Evolutionary conservation across 2,329 filamentous ascomycete species (phyloP).

Genomic region (Cladosporium sp.): DNA sequence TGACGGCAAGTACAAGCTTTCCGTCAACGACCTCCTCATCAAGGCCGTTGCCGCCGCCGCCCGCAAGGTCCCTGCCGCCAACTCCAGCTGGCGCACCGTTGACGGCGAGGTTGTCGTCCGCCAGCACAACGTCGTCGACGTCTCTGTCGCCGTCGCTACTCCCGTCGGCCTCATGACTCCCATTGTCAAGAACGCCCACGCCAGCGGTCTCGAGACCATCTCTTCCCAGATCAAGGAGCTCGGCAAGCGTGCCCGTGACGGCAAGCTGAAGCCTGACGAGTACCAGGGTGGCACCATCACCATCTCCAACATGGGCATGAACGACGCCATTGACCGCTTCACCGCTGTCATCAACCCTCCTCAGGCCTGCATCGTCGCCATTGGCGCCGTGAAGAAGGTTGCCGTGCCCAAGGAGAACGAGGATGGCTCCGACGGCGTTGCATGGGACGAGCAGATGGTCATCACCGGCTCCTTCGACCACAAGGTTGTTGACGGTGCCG

Average conservation of each 20-base stretch:
- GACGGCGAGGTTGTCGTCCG: slow-evolving; percentile 79
- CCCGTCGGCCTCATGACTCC: slow-evolving; percentile 94
- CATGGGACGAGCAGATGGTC: slow-evolving; percentile 96
- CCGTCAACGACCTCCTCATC: slow-evolving; percentile 99
- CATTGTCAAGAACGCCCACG: slow-evolving; percentile 87
- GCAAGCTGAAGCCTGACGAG: slow-evolving; percentile 99
- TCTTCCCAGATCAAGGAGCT: slow-evolving; percentile 91
- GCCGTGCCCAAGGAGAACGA: slow-evolving; percentile 83
- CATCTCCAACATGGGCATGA: slow-evolving; percentile 99
- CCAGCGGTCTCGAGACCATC: slow-evolving; percentile 84
- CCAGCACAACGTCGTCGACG: slow-evolving; percentile 89
- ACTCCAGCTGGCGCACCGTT: slow-evolving; percentile 86
- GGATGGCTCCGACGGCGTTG: slow-evolving; percentile 70
- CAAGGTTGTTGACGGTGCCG: slow-evolving; percentile 95
- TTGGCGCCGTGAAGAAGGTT: slow-evolving; percentile 95
- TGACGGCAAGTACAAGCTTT: slow-evolving; percentile 96
- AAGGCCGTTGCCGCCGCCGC: slow-evolving; percentile 89
- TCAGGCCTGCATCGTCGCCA: slow-evolving; percentile 90
- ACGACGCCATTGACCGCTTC: slow-evolving; percentile 91
- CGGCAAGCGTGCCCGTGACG: slow-evolving; percentile 91
- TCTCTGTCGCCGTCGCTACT: slow-evolving; percentile 93
- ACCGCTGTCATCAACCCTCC: slow-evolving; percentile 99
- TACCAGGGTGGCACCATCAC: slow-evolving; percentile 99
- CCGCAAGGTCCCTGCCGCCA: slow-evolving; percentile 91
- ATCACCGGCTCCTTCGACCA: slow-evolving; percentile 97